Percentiles rank a stretch among this genome's conserved stretches.
Conservation (phyloP, 345 rosid species). For the Eucalyptus marginata region DNA sequence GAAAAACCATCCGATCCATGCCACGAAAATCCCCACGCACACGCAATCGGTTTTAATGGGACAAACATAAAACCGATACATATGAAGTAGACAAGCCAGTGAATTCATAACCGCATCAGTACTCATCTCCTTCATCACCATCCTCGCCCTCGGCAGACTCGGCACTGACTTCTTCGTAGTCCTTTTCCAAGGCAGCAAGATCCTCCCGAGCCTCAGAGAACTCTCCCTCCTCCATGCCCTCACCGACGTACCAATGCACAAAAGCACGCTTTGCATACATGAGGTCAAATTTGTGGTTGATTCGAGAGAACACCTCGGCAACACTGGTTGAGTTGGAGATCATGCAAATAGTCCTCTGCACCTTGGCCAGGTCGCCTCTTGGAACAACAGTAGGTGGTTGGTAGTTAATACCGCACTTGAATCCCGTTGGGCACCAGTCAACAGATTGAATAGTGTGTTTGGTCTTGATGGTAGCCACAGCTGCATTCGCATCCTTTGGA, state of each 20-base stretch:
- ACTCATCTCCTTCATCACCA: not conserved
- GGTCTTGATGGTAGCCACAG: constrained; percentile 8
- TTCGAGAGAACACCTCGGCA: constrained; percentile 3
- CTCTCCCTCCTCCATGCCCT: constrained; percentile 1
- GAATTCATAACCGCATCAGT: not conserved
- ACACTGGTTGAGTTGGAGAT: constrained; percentile 11
- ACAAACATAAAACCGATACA: too few species aligned
- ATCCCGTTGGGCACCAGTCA: constrained; percentile 1
- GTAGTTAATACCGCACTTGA: constrained; percentile 3
- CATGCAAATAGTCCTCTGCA: constrained; percentile 10
- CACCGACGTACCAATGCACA: constrained; percentile 4
- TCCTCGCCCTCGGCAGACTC: not conserved
- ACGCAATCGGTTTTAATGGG: too few species aligned
- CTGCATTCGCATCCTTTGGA: constrained; percentile 3
- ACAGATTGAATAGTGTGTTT: constrained; percentile 2
- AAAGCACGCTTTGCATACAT: constrained; percentile 8
- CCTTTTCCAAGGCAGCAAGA: not conserved
- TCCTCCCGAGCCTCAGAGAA: not conserved
- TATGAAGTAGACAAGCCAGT: too few species aligned
- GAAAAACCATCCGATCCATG: too few species aligned
- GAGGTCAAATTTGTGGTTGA: constrained; percentile 6
- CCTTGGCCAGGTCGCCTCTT: constrained; percentile 9
- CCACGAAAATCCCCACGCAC: too few species aligned
- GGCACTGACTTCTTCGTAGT: not conserved
- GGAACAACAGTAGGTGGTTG: constrained; percentile 10